phyloP scores from a whole-genome alignment of 805 yeast species.

The Zygosaccharomyces gambellarensis region DNA sequence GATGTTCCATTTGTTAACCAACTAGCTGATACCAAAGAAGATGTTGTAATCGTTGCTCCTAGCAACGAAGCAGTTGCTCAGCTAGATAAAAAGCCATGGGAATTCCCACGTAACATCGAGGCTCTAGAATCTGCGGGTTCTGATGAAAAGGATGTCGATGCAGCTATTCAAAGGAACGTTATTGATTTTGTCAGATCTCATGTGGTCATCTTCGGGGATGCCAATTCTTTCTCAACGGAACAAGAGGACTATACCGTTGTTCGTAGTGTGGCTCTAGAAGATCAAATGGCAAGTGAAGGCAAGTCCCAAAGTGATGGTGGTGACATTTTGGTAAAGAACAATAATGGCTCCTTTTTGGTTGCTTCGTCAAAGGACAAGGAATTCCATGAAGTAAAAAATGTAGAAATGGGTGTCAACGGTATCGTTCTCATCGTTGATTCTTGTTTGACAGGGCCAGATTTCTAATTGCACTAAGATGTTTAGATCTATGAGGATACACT shows the following conservation, averaged over 20 bases:
- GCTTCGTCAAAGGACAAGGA: conserved; percentile 34
- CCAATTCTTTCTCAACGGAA: conserved; percentile 6
- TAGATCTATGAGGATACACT: neutral
- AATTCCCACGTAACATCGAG: conserved; percentile 55
- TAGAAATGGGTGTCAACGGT: conserved; percentile 42
- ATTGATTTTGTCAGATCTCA: conserved; percentile 60
- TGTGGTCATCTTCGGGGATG: conserved; percentile 37
- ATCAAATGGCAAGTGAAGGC: conserved; percentile 24
- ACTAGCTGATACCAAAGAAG: conserved; percentile 42
- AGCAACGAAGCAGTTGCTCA: conserved; percentile 54
- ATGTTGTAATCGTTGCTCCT: conserved; percentile 65
- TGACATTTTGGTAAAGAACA: conserved; percentile 36
- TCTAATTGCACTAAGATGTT: neutral
- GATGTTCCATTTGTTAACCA: conserved; percentile 44
- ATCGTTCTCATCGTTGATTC: conserved; percentile 40
- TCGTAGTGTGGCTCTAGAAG: conserved; percentile 14
- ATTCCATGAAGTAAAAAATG: conserved; percentile 33
- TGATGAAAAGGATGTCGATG: conserved; percentile 44
- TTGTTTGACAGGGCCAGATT: conserved; percentile 36
- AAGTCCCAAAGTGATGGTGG: conserved; percentile 34
- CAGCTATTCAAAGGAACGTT: conserved; percentile 47
- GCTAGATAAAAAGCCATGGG: conserved; percentile 68
- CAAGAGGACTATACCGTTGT: conserved; percentile 9
- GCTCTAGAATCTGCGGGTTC: conserved; percentile 21
- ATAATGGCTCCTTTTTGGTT: conserved; percentile 35